These are phyloP conservation scores for Vitellaria paradoxa DNA, from an alignment of 179 eudicot species.

Conservation along the genomic window DNA sequence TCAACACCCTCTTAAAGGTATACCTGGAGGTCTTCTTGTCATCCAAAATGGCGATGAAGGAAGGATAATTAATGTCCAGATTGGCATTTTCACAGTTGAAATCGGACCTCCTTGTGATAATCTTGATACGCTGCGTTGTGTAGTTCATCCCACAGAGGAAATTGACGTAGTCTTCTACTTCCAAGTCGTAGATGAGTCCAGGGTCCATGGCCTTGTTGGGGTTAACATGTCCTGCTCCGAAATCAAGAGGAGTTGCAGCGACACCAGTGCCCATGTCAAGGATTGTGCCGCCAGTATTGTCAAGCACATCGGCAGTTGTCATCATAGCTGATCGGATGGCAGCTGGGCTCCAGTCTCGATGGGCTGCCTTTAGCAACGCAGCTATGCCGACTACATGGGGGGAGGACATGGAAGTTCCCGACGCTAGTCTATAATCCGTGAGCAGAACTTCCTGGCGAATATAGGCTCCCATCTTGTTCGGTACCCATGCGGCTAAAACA, in stretches of 20 bases:
- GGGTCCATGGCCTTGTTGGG: slow-evolving; percentile 13
- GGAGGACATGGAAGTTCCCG: slow-evolving; percentile 9
- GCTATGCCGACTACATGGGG: slow-evolving; percentile 9
- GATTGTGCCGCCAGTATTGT: slow-evolving; percentile 31
- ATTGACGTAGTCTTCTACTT: slow-evolving; percentile 31
- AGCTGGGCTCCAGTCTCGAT: slow-evolving; percentile 57
- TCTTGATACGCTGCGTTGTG: slow-evolving; percentile 23
- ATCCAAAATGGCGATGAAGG: slow-evolving; percentile 36
- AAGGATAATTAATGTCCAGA: slow-evolving; percentile 54
- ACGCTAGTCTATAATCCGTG: neutral
- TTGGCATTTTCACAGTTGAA: slow-evolving; percentile 30
- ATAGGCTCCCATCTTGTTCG: slow-evolving; percentile 2
- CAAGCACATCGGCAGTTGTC: slow-evolving; percentile 53
- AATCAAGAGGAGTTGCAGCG: slow-evolving; percentile 43
- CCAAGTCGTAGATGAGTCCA: slow-evolving; percentile 44
- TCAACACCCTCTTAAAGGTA: slow-evolving; percentile 42
- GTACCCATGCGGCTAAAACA: slow-evolving; percentile 40
- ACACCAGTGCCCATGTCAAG: slow-evolving; percentile 19
- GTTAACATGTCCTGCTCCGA: slow-evolving; percentile 55
- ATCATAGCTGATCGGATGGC: slow-evolving; percentile 64
- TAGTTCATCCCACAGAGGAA: slow-evolving; percentile 39
- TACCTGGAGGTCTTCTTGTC: neutral
- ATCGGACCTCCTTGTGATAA: slow-evolving; percentile 22
- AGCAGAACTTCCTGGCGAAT: neutral
- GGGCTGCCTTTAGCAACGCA: slow-evolving; percentile 12